Evolutionary conservation across 1,284 basidiomycete genomes (phyloP).

Genomic region (Cutaneotrichosporon sp.): DNA sequence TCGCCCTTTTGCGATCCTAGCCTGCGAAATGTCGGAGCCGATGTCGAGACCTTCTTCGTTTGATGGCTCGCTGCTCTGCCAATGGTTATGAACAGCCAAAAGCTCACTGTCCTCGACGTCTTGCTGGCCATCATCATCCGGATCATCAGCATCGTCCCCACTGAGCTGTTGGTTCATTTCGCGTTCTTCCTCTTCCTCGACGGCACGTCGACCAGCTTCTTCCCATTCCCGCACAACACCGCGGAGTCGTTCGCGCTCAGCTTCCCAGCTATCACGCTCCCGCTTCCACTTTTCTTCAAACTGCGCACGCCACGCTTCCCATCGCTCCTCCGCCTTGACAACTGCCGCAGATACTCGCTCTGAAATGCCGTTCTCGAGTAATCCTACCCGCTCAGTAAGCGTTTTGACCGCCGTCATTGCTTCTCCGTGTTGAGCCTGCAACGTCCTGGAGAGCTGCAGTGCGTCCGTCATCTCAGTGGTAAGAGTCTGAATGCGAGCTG

Average conservation of each 20-base stretch:
- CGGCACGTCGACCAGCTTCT: constrained; percentile 50
- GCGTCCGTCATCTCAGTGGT: constrained; percentile 72
- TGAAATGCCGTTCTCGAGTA: constrained; percentile 50
- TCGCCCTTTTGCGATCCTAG: constrained; percentile 13
- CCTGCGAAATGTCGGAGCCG: neutral
- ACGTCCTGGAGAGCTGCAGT: constrained; percentile 63
- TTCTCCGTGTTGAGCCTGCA: constrained; percentile 71
- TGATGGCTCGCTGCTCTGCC: constrained; percentile 1
- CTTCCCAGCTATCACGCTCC: constrained; percentile 73
- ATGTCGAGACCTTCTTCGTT: neutral
- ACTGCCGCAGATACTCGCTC: constrained; percentile 52
- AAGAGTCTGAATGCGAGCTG: constrained; percentile 64
- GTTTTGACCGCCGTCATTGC: constrained; percentile 72
- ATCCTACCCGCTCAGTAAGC: constrained; percentile 58
- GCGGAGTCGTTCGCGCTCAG: constrained; percentile 69
- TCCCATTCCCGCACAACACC: constrained; percentile 81
- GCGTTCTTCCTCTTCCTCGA: constrained; percentile 49
- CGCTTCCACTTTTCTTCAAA: constrained; percentile 70
- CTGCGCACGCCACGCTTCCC: constrained; percentile 56
- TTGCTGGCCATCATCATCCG: constrained; percentile 20
- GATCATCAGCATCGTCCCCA: constrained; percentile 38
- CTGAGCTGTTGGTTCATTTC: constrained; percentile 42
- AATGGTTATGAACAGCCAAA: constrained; percentile 9
- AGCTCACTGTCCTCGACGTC: constrained; percentile 18
- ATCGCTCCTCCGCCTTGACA: constrained; percentile 61